Conservation (phyloP, 352 stramenopile genomes). For the Globisporangium nunn region DNA sequence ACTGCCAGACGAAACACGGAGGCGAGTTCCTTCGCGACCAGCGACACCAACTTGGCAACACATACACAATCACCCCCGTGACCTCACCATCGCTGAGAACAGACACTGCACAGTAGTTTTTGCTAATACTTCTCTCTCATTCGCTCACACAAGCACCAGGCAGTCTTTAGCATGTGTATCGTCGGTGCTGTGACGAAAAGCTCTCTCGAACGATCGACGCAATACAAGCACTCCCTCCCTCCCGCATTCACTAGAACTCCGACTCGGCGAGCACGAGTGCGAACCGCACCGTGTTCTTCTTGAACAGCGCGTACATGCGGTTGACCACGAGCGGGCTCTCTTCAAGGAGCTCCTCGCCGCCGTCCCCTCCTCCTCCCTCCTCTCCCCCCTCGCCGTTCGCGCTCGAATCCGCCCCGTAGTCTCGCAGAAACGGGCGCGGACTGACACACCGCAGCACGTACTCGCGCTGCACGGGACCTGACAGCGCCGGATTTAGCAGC, state of each 20-base stretch:
- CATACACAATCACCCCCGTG: too few species aligned
- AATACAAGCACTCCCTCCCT: neutral
- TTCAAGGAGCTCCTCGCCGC: conserved; percentile 15
- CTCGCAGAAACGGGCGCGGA: neutral
- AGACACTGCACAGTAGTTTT: too few species aligned
- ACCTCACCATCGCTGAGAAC: too few species aligned
- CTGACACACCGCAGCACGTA: neutral
- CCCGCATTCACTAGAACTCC: conserved; percentile 38
- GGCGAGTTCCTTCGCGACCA: neutral
- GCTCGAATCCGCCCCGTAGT: neutral
- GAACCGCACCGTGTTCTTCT: conserved; percentile 72
- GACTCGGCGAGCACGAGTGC: conserved; percentile 61
- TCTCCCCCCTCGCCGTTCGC: too few species aligned
- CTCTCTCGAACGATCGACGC: neutral
- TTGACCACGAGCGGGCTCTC: conserved; percentile 65
- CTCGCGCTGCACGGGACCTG: neutral
- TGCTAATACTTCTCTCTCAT: too few species aligned
- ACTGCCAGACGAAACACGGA: neutral
- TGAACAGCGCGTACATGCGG: conserved; percentile 76
- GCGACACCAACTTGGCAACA: too few species aligned
- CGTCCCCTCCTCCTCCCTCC: too few species aligned
- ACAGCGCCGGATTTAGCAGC: neutral
- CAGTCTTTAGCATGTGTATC: too few species aligned
- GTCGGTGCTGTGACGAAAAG: neutral
- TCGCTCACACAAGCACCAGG: too few species aligned